Conservation (phyloP, 192 early-diverging fungal species). For the Umbelopsis vinacea region DNA sequence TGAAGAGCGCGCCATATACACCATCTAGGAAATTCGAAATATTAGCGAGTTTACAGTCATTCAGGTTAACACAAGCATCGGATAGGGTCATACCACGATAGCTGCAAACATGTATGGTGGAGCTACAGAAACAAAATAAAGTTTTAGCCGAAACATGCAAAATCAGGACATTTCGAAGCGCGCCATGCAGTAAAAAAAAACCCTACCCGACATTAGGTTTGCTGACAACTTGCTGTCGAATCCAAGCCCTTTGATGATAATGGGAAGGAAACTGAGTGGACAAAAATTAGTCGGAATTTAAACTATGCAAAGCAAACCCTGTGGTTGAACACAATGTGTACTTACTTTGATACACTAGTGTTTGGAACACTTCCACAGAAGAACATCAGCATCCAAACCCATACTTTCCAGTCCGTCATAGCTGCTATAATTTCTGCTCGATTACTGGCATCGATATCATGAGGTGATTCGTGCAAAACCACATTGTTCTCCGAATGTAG, state of each 20-base stretch:
- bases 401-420: slow-evolving; percentile 38
- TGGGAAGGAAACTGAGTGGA: slow-evolving; percentile 34
- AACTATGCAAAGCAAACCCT: neutral
- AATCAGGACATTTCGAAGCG: too few relatives aligned
- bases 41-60: neutral
- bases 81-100: slow-evolving; percentile 23
- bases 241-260: slow-evolving; percentile 37
- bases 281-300: neutral
- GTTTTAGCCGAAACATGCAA: neutral
- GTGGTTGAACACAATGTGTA: neutral
- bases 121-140: slow-evolving; percentile 17
- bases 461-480: slow-evolving; percentile 17
- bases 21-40: slow-evolving; percentile 23
- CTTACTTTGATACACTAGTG: slow-evolving; percentile 42
- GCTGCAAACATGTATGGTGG: slow-evolving; percentile 38
- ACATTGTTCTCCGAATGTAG: slow-evolving; percentile 11
- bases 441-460: slow-evolving; percentile 29
- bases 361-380: slow-evolving; percentile 45
- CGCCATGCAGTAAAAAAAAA: neutral
- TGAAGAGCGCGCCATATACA: slow-evolving; percentile 32
- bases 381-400: slow-evolving; percentile 44
- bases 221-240: slow-evolving; percentile 37
- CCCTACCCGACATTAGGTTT: slow-evolving; percentile 39
- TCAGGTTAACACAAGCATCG: neutral
- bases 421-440: slow-evolving; percentile 29